Evolutionary conservation across 1,284 basidiomycete species (phyloP).

Genomic region (Puccinia sorghi): DNA sequence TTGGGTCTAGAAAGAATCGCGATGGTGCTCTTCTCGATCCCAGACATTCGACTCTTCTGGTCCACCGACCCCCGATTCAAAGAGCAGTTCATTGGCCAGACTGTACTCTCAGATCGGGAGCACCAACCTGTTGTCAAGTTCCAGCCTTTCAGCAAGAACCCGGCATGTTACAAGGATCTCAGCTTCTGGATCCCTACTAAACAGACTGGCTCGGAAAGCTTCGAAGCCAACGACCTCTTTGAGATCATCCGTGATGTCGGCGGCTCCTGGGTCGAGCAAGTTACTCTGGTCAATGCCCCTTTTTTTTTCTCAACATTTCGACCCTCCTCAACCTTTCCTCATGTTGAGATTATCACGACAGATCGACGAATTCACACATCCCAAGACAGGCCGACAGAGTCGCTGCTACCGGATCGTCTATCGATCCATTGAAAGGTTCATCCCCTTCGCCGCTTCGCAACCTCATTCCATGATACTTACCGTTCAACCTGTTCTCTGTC

Average conservation of each 20-base stretch:
- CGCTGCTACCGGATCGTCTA: slow-evolving; percentile 91
- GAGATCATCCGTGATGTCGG: slow-evolving; percentile 89
- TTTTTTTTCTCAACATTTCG: neutral
- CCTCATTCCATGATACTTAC: neutral
- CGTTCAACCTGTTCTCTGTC: neutral
- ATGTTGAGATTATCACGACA: neutral
- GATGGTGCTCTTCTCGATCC: slow-evolving; percentile 96
- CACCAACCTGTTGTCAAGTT: slow-evolving; percentile 69
- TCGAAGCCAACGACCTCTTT: slow-evolving; percentile 96
- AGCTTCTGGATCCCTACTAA: slow-evolving; percentile 47
- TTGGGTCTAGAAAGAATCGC: slow-evolving; percentile 95
- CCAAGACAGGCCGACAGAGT: slow-evolving; percentile 77
- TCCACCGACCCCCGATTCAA: slow-evolving; percentile 83
- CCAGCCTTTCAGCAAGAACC: slow-evolving; percentile 44
- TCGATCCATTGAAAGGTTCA: slow-evolving; percentile 89
- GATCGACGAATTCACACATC: slow-evolving; percentile 88
- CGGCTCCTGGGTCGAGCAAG: slow-evolving; percentile 87
- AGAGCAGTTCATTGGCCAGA: slow-evolving; percentile 69
- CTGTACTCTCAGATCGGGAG: slow-evolving; percentile 52
- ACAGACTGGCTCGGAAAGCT: slow-evolving; percentile 52
- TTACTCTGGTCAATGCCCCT: slow-evolving; percentile 64
- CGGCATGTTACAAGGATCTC: slow-evolving; percentile 44
- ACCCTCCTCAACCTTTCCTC: neutral
- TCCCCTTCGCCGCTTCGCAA: neutral
- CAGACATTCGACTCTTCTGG: slow-evolving; percentile 99